phyloP scores from a whole-genome alignment of 345 rosid species.

The Pistacia vera region DNA sequence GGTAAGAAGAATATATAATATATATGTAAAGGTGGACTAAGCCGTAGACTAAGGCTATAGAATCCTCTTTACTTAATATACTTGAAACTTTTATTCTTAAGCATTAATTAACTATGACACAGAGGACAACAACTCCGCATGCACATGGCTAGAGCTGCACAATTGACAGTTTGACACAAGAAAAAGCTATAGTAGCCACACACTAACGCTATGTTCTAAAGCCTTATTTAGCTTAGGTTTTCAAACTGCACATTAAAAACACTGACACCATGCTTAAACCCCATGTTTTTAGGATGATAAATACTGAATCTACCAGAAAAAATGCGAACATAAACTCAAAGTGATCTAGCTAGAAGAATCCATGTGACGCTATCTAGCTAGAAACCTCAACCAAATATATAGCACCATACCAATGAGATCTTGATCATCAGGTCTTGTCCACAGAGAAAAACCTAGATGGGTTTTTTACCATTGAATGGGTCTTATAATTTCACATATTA shows the following conservation, averaged over 20 bases:
- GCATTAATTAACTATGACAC: slow-evolving; percentile 37
- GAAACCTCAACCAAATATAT: slow-evolving; percentile 28
- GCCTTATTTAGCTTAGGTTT: slow-evolving; percentile 27
- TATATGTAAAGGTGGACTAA: slow-evolving; percentile 29
- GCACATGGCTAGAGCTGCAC: slow-evolving; percentile 44
- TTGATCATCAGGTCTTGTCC: slow-evolving; percentile 14
- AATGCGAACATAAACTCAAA: slow-evolving; percentile 16
- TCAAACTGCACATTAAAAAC: slow-evolving; percentile 15
- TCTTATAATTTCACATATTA: slow-evolving; percentile 45
- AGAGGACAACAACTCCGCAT: slow-evolving; percentile 41
- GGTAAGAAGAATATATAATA: slow-evolving; percentile 20
- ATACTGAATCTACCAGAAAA: slow-evolving; percentile 11
- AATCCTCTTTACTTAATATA: slow-evolving; percentile 41
- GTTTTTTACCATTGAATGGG: slow-evolving; percentile 3
- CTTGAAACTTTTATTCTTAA: slow-evolving; percentile 32
- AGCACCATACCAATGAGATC: slow-evolving; percentile 18
- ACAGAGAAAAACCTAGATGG: slow-evolving; percentile 36
- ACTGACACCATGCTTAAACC: not conserved
- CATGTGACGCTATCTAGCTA: slow-evolving; percentile 34
- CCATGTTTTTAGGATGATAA: slow-evolving; percentile 21
- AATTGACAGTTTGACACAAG: slow-evolving; percentile 18
- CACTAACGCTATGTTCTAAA: slow-evolving; percentile 6
- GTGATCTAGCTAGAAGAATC: slow-evolving; percentile 36
- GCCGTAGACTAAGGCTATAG: slow-evolving; percentile 33
- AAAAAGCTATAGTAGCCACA: slow-evolving; percentile 22